Base-by-base conservation (phyloP, 305 asterid genomes). In the Fraxinus nigra region DNA sequence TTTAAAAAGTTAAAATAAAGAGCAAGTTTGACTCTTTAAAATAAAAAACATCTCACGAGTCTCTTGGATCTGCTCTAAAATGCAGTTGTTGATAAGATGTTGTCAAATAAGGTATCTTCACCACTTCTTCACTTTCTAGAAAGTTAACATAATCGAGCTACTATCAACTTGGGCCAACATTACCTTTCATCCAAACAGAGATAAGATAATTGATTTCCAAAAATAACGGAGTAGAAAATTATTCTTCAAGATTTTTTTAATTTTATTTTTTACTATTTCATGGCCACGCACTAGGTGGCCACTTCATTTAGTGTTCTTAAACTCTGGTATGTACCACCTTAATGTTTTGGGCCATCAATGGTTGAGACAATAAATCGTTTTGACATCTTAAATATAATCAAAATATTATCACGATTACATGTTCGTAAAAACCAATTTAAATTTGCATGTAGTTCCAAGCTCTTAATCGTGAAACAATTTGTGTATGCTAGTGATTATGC, bases 141-240 rank as follows among this genome's bases (percentile, higher is more conserved):
- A 30, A 30, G 75, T 28, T 30, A 32, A 11, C 75, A 72, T 72
- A 2, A 1, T 70, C 13, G 2, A 72, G 48, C 46, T 72, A 14
- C 75, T 70, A 35, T 72, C 26, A 59, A 38, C 35, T 20, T 80
- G 65, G 77, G 61, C 69, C 76, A 70, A 75, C 81, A 82, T 35
- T 78, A 72, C 46, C 54, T 43, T 43, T 72, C 4, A 16, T n/a
- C 26, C 26, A 72, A 72, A 72, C 5, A 0, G 73, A 70, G 76
- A 70, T 7, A n/a, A 72, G 48, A 72, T 72, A n/a, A 34, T 33
- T 32, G 26, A 65, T 72, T 18, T 72, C 46, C 76, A 33, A 32
- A 72, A 72, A 33, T 72, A 33, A 72, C 5, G 0, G 20, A 14
- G 46, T 72, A 14, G 40, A 30, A 16, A 30, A 13, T 32, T 16